These are phyloP conservation scores for Saksenaea vasiformis DNA, from an alignment of 371 early-diverging fungal genomes.

Conservation along the genomic window DNA sequence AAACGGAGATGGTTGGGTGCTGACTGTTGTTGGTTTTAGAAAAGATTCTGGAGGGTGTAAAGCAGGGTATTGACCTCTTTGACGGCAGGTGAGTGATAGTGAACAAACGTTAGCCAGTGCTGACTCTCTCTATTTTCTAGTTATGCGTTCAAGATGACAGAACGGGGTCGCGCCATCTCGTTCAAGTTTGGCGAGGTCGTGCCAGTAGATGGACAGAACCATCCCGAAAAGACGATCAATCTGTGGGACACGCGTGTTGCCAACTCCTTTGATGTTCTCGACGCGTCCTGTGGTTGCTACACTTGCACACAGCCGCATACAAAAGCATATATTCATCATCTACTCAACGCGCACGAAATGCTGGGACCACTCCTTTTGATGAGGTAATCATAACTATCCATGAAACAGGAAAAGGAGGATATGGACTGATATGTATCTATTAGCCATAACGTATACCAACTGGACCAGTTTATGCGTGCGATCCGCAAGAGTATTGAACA, in stretches of 20 bases:
- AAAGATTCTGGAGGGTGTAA: conserved; percentile 61
- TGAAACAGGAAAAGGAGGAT: not conserved
- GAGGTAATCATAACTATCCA: conserved; percentile 43
- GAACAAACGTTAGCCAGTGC: not conserved
- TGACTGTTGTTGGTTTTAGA: conserved; percentile 31
- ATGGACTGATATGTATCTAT: not conserved
- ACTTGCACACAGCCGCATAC: conserved; percentile 69
- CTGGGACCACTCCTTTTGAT: conserved; percentile 74
- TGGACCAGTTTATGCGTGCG: conserved; percentile 61
- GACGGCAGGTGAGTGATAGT: conserved; percentile 53
- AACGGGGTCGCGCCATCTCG: conserved; percentile 45
- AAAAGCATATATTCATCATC: conserved; percentile 77
- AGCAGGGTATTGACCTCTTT: conserved; percentile 73
- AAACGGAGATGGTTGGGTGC: no score
- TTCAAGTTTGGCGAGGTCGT: conserved; percentile 37
- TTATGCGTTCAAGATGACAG: conserved; percentile 47
- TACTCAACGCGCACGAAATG: conserved; percentile 80
- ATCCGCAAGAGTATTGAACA: conserved; percentile 62
- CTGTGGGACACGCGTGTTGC: conserved; percentile 55
- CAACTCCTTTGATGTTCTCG: conserved; percentile 63
- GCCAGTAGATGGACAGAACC: not conserved
- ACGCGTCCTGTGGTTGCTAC: conserved; percentile 64
- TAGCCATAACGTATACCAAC: conserved; percentile 72
- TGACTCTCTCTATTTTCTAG: conserved; percentile 3
- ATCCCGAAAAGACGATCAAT: conserved; percentile 44